These are phyloP conservation scores for Trichosporon ovoides DNA, from an alignment of 1,284 basidiomycete genomes.

Conservation along the genomic window DNA sequence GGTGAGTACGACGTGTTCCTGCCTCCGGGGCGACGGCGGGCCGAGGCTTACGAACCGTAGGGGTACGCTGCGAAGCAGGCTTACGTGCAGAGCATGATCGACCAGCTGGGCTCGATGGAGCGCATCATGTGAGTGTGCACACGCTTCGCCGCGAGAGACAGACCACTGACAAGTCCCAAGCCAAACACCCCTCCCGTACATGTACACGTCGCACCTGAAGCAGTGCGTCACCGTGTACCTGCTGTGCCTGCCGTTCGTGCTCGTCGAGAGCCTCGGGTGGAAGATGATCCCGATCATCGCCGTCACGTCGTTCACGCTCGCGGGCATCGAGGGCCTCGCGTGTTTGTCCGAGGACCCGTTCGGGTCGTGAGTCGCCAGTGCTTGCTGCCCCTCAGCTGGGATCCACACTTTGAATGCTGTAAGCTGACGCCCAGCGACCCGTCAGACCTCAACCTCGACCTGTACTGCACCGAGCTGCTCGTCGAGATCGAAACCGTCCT, in stretches of 20 bases:
- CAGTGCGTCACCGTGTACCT: conserved; percentile 87
- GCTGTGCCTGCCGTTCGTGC: conserved; percentile 75
- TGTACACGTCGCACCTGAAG: conserved; percentile 74
- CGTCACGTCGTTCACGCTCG: conserved; percentile 70
- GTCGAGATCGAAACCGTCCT: conserved; percentile 80
- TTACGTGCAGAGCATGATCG: conserved; percentile 66
- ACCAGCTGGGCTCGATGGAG: conserved; percentile 77
- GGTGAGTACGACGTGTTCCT: conserved; percentile 49
- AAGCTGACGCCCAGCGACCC: conserved; percentile 54
- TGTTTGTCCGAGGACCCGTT: conserved; percentile 84
- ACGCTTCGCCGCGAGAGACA: too few species aligned
- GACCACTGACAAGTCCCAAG: conserved; percentile 2
- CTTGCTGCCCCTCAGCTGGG: too few species aligned
- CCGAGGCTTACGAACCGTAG: conserved; percentile 29
- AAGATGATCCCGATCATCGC: conserved; percentile 74
- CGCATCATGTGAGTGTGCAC: conserved; percentile 52
- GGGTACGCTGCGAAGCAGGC: conserved; percentile 68
- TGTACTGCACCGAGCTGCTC: conserved; percentile 74
- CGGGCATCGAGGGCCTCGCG: conserved; percentile 72
- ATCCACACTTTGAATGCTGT: too few species aligned
- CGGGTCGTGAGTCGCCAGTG: conserved; percentile 9
- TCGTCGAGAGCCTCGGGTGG: conserved; percentile 63
- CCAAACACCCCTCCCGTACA: conserved; percentile 45
- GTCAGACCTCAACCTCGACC: conserved; percentile 54
- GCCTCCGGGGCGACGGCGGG: background rate